Evolutionary conservation across 2,329 filamentous ascomycete genomes (phyloP), one percentile per base, ranked within the genome.

Genomic region (Colletotrichum horii): DNA sequence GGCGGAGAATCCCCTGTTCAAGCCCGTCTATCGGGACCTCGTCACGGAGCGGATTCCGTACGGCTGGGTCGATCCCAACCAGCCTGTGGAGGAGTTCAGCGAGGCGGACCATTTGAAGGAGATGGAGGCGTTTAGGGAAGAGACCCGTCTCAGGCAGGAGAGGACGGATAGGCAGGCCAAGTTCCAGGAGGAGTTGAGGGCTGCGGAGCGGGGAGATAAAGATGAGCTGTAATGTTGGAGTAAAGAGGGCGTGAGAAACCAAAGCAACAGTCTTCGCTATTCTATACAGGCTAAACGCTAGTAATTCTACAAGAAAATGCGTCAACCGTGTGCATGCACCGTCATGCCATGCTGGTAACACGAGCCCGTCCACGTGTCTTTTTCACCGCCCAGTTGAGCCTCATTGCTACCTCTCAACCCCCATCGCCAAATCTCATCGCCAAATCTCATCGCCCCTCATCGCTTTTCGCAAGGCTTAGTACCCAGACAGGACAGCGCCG

Each of bases 401-500:
- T 24, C 24, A 28, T 3, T 0, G 4, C 22, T 0, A 0, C 52
- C 14, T 15, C 55, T 58, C 55, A 8, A 56, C 1, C 28, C 60
- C 32, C 24, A n/a, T 36, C 60, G n/a, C 12, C 60, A 15, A 3
- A n/a, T 12, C 38, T 28, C 28, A 28, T 8, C 60, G n/a, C 12
- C 60, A 15, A 3, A n/a, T 12, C 38, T 28, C 28, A 28, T 8
- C n/a, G n/a, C n/a, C 8, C 8, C 19, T 48, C 36, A 8, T 5
- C 8, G 24, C 9, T 14, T 8, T 9, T n/a, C n/a, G n/a, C n/a
- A n/a, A n/a, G n/a, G 6, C 52, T 74, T 52, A 81, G 19, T 79
- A 56, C 14, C 75, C 82, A 66, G 81, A 67, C 3, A 82, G 77
- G 26, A 85, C 79, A 4, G 81, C 77, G 4, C 78, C 79, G 30